Evolutionary conservation across 2,329 filamentous ascomycete genomes (phyloP).

Genomic region (Dendryphion nanum): DNA sequence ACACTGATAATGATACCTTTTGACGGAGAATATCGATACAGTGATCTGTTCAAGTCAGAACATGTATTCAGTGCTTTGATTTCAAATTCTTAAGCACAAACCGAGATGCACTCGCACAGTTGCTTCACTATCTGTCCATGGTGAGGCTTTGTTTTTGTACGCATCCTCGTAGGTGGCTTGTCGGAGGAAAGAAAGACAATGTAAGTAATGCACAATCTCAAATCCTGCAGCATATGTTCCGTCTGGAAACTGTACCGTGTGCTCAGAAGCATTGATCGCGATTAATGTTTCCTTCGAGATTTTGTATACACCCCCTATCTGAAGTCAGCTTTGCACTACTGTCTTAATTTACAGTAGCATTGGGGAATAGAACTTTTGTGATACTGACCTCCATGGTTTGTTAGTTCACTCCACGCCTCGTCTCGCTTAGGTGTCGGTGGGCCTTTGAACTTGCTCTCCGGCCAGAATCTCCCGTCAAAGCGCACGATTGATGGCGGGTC

Average conservation of each 20-base stretch:
- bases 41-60: background rate
- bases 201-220: background rate
- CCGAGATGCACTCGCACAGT: background rate
- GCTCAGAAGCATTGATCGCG: background rate
- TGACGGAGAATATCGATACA: background rate
- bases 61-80: background rate
- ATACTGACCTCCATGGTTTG: background rate
- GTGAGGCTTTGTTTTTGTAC: background rate
- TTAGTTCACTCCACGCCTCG: background rate
- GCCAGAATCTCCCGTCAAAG: background rate
- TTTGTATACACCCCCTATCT: background rate
- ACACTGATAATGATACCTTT: too few relatives aligned
- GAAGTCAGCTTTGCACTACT: background rate
- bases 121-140: background rate
- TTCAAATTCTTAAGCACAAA: background rate
- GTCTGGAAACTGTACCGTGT: background rate
- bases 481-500: too few relatives aligned
- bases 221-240: background rate
- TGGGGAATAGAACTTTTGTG: too few relatives aligned
- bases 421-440: background rate
- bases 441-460: background rate
- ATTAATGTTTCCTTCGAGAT: background rate
- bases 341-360: background rate
- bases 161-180: background rate
- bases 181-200: background rate